Conservation (phyloP, 495 filamentous ascomycete species). For the Poronia punctata region DNA sequence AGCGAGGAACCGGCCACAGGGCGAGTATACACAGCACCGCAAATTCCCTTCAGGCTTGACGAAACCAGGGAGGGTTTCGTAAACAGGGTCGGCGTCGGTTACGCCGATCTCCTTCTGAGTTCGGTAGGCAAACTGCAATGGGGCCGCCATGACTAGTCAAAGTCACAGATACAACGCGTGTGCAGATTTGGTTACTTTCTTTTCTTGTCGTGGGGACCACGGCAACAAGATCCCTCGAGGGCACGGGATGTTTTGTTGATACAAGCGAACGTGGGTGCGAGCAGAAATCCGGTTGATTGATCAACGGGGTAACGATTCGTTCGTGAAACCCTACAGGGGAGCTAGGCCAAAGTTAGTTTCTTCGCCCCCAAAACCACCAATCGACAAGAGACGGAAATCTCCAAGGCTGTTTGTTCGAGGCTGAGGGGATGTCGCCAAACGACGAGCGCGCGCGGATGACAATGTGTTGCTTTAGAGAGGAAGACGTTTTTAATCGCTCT, state of each 20-base stretch:
- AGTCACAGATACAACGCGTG: constrained; percentile 52
- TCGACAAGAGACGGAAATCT: too few relatives aligned
- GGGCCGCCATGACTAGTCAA: constrained; percentile 83
- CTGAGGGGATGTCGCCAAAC: too few relatives aligned
- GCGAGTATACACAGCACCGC: constrained; percentile 90
- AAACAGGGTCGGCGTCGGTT: constrained; percentile 82
- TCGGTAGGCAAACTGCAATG: constrained; percentile 89
- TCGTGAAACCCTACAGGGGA: too few relatives aligned
- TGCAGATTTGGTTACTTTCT: constrained; percentile 22
- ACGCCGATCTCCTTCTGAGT: constrained; percentile 94
- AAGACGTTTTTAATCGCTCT: too few relatives aligned
- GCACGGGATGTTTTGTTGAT: not conserved
- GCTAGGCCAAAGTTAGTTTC: too few relatives aligned
- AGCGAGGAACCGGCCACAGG: constrained; percentile 89
- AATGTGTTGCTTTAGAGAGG: too few relatives aligned
- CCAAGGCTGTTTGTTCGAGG: too few relatives aligned
- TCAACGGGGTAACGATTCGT: too few relatives aligned
- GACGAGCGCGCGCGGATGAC: too few relatives aligned
- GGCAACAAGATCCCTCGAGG: not conserved
- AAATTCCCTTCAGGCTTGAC: constrained; percentile 85
- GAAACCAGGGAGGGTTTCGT: constrained; percentile 80
- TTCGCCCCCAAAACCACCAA: too few relatives aligned
- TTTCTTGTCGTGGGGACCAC: constrained; percentile 17
- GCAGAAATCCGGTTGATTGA: too few relatives aligned
- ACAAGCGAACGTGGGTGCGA: too few relatives aligned